phyloP scores from a whole-genome alignment of 2,329 filamentous ascomycete genomes.

The Aspergillus udagawae region DNA sequence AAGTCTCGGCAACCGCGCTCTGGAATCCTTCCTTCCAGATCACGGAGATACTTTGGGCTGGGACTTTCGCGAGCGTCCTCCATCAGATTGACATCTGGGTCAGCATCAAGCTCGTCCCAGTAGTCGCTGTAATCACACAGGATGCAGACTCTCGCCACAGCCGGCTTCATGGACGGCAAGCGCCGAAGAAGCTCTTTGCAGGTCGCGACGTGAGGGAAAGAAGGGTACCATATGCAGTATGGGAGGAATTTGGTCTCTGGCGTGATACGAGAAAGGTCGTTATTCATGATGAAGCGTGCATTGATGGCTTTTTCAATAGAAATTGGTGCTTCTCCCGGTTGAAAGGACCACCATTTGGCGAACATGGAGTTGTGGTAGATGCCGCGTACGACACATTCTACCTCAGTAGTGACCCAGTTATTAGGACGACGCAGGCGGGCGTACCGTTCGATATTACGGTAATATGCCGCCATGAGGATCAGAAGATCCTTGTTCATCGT shows the following conservation, averaged over 20 bases:
- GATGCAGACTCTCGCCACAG: no score
- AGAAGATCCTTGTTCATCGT: constrained; percentile 36
- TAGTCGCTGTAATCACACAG: no score
- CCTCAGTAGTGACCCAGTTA: background rate
- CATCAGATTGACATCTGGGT: no score
- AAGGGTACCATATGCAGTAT: background rate
- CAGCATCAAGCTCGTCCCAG: no score
- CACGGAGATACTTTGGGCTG: no score
- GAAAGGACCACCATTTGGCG: background rate
- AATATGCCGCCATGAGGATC: constrained; percentile 36
- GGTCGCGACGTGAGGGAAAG: background rate
- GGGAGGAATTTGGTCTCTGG: background rate
- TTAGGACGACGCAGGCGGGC: constrained; percentile 28
- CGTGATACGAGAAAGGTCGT: background rate
- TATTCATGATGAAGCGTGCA: constrained; percentile 1
- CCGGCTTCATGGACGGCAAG: no score
- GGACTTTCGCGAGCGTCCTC: no score
- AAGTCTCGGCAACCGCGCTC: no score
- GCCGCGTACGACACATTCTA: background rate
- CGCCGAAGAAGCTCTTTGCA: background rate
- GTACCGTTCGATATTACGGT: constrained; percentile 41
- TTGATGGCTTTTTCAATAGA: background rate
- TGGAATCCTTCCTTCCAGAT: no score
- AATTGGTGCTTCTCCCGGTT: background rate
- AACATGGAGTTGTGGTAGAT: constrained; percentile 5